phyloP scores from a whole-genome alignment of 2,329 filamentous ascomycete species.

The Colletotrichum eleusines region DNA sequence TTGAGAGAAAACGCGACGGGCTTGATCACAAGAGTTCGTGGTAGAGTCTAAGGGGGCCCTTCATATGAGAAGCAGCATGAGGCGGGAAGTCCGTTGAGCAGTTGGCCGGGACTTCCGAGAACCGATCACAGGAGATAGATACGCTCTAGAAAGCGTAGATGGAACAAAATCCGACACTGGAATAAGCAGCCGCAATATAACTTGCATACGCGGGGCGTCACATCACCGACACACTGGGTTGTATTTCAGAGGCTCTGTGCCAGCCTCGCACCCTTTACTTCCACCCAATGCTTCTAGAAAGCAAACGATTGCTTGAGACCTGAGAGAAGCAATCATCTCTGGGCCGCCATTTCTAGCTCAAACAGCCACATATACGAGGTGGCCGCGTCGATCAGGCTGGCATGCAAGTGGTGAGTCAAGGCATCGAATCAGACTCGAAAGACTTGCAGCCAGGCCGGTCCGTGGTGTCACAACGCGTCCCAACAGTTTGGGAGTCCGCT shows the following conservation, averaged over 20 bases:
- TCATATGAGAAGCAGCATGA: not conserved
- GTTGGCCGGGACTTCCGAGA: not conserved
- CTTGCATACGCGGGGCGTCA: not conserved
- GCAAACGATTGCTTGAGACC: not conserved
- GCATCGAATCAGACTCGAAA: not conserved
- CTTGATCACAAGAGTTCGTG: not conserved
- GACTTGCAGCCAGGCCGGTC: not conserved
- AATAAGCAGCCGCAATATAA: not conserved
- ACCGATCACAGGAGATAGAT: too few relatives aligned
- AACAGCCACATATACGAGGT: not conserved
- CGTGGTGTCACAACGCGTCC: not conserved
- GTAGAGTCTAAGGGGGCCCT: not conserved
- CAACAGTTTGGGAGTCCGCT: not conserved
- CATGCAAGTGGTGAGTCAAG: not conserved
- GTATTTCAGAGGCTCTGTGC: not conserved
- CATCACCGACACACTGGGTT: not conserved
- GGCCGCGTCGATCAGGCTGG: too few relatives aligned
- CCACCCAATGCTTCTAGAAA: not conserved
- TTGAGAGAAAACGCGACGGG: not conserved
- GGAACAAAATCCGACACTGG: not conserved
- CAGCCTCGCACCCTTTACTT: too few relatives aligned
- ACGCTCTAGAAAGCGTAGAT: not conserved
- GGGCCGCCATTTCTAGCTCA: too few relatives aligned
- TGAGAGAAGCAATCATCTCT: not conserved
- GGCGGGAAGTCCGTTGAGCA: not conserved